Evolutionary conservation across 2,329 filamentous ascomycete genomes (phyloP).

Genomic region (Cephalotrichum gorgonifer): DNA sequence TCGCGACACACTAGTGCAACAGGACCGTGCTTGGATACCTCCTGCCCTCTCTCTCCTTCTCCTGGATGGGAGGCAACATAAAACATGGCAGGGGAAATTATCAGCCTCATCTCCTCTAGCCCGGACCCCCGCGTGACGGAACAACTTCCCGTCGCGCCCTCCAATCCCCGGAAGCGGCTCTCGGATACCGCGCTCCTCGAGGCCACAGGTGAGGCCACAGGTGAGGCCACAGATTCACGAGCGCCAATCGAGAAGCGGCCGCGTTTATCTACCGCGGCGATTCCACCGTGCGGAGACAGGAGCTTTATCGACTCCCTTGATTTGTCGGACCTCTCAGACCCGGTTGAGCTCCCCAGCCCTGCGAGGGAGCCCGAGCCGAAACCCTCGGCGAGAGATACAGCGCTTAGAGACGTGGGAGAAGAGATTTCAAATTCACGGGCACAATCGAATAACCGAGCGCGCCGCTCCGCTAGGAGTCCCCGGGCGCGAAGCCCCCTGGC

Average conservation of each 20-base stretch:
- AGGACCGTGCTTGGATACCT: not conserved
- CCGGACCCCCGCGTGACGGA: slow-evolving; percentile 9
- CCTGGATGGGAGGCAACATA: too few relatives aligned
- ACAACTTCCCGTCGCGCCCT: not conserved
- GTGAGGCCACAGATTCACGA: not conserved
- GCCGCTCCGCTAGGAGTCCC: not conserved
- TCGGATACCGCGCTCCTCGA: not conserved
- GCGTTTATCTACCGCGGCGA: not conserved
- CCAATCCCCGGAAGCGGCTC: not conserved
- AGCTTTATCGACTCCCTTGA: not conserved
- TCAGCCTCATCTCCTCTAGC: slow-evolving; percentile 26
- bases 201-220: slow-evolving; percentile 1
- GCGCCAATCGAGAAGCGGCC: not conserved
- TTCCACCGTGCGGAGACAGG: not conserved
- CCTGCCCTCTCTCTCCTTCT: too few relatives aligned
- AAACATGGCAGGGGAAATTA: slow-evolving; percentile 19
- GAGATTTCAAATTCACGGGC: too few relatives aligned
- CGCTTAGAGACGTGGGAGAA: too few relatives aligned
- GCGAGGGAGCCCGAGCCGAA: not conserved
- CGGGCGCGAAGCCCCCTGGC: not conserved
- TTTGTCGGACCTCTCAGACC: not conserved
- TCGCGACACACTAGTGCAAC: not conserved
- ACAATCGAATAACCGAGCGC: too few relatives aligned
- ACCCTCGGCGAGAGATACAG: not conserved
- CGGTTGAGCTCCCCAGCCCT: not conserved